Evolutionary conservation across 1,139 yeast species (phyloP), one percentile per base, ranked within the genome.

Genomic region (Pichia sp.): DNA sequence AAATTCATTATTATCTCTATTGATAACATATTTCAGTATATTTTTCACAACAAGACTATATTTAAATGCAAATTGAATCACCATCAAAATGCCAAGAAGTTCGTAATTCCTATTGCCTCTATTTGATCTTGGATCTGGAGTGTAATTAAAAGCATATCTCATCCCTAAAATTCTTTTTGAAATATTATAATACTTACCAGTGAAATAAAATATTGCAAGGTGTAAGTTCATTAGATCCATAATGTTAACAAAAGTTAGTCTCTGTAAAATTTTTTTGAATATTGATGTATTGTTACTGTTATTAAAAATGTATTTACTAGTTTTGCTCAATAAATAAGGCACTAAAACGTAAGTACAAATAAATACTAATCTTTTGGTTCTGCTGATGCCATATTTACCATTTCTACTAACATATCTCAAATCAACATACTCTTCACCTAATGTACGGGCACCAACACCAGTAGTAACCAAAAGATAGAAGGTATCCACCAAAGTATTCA

Each of bases 371-470:
- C 83, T 67, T n/a, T 70, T 68, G 9, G 51, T n/a, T 27, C 68
- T 59, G 25, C 58, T 69, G 0, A 82, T 87, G 46, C 65, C 67
- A 50, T 73, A 71, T 15, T 23, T 24, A 23, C 52, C 41, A 3
- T 26, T 25, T 15, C 40, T 18, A 50, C 63, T 73, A 7, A 86
- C 85, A 59, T 88, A 87, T 20, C 84, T 70, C 50, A 90, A 69
- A 65, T 90, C 96, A 18, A 90, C 92, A 64, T 90, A 90, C 65
- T 92, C 97, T 63, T 90, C 97, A 0, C 98, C 98, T 32, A 90
- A 68, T 0, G 97, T 90, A 49, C 94, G 72, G 5, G 87, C 79
- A 0, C 94, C 92, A 5, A 79, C 64, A 0, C 96, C 88, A 0
- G 97, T 90, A 36, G 87, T 68, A 2, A 73, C 69, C 26, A 87